Evolutionary conservation across 495 filamentous ascomycete species (phyloP), one percentile per base, ranked within the genome.

Genomic region (Penicillium soppii): DNA sequence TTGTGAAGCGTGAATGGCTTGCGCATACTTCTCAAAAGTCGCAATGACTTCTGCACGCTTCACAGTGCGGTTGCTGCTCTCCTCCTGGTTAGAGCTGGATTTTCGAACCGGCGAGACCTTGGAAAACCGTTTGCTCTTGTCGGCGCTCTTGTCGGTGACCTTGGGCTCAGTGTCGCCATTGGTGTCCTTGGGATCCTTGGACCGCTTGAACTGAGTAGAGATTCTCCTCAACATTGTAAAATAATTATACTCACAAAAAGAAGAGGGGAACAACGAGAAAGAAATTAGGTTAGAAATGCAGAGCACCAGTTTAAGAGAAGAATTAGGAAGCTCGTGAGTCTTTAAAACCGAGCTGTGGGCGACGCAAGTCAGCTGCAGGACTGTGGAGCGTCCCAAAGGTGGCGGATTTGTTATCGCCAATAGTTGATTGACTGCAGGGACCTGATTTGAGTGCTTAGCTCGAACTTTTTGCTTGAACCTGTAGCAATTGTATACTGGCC

Each of bases 1-100:
- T 39, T 76, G 75, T 26, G 80, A 81, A 23, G 86, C 81, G 42
- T 84, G 79, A 40, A 90, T 77, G 16, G 90, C 56, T 52, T 88
- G 84, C 12, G 74, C 77, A 68, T 82, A 82, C 53, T 80, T 73
- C 44, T 80, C 74, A 47, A 90, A 86, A 10, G 79, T 75, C 17
- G 65, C 66, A n/a, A 65, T 57, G 8, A 75, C 72, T 42, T 78
- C 73, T 16, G 53, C 57, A 10, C 66, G 62, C 47, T 66, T 73
- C 40, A 72, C 72, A 30, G 51, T 47, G 26, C 72, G 65, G 42
- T n/a, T n/a, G n/a, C n/a, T n/a, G n/a, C 58, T 60, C n/a, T 66
- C 59, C 20, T 64, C 59, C 22, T 72, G 61, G 9, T 70, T 54
- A 26, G 67, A 61, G 2, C 66, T 50, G 16, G 70, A 57, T 23